Percentiles rank a stretch among this genome's conserved stretches.
phyloP scores from a whole-genome alignment of 2,329 filamentous ascomycete genomes.

The Xylariales sp. region DNA sequence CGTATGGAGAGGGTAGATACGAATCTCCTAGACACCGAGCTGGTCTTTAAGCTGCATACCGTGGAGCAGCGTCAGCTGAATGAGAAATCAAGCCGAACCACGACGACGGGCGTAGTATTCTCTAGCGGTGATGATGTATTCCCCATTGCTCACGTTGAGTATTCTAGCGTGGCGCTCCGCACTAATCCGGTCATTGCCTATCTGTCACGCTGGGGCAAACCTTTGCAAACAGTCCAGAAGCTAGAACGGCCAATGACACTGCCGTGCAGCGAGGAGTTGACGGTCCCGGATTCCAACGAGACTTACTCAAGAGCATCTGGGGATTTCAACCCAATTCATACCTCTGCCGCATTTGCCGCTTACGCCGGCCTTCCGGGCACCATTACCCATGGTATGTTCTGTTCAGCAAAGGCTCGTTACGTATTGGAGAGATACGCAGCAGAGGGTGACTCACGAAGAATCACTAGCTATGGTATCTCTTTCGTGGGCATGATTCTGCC shows the following conservation, averaged over 20 bases:
- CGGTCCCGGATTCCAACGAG: conserved; percentile 18
- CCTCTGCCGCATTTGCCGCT: conserved; percentile 28
- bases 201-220: conserved; percentile 78
- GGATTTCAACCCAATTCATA: conserved; percentile 37
- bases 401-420: conserved; percentile 24
- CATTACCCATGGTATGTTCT: conserved; percentile 38
- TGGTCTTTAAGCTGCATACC: conserved; percentile 90
- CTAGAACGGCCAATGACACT: no score
- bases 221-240: conserved; percentile 59
- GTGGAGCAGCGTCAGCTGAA: conserved; percentile 89
- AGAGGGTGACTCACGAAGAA: conserved; percentile 17
- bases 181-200: conserved; percentile 97
- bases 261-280: no score
- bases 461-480: conserved; percentile 22
- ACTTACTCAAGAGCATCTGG: conserved; percentile 26
- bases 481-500: conserved; percentile 33
- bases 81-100: conserved; percentile 79
- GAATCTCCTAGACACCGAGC: conserved; percentile 52
- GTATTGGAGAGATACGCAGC: conserved; percentile 18
- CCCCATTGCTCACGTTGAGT: conserved; percentile 90
- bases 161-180: conserved; percentile 86
- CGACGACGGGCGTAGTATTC: conserved; percentile 78
- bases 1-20: conserved; percentile 76
- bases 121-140: conserved; percentile 71
- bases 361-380: conserved; percentile 31